phyloP scores from a whole-genome alignment of 371 early-diverging fungal genomes.

The Syncephalis fuscata region DNA sequence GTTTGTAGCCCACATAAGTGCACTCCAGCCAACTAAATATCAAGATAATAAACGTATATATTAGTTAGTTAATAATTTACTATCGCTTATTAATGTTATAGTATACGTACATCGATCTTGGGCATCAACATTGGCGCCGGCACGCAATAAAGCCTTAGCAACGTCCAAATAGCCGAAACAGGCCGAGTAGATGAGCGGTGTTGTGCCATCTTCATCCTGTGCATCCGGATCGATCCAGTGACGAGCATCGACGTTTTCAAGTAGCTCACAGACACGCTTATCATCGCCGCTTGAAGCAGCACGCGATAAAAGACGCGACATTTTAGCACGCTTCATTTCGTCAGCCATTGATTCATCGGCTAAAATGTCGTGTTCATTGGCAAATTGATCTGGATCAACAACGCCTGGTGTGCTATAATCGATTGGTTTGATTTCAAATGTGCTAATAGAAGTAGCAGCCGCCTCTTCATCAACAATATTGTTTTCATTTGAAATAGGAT shows the following conservation, averaged over 20 bases:
- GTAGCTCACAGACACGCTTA: conserved; percentile 20
- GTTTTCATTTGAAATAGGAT: too few relatives aligned
- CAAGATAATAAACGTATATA: too few relatives aligned
- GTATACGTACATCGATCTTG: conserved; percentile 52
- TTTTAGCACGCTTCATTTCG: conserved; percentile 21
- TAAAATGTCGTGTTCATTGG: conserved; percentile 3
- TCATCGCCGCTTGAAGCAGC: conserved; percentile 38
- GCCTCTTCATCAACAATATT: too few relatives aligned
- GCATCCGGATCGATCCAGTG: conserved; percentile 58
- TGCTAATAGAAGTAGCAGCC: too few relatives aligned
- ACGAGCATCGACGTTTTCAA: conserved; percentile 24
- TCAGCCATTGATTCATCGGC: conserved; percentile 10
- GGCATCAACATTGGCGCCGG: conserved; percentile 56
- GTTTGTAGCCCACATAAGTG: conserved; percentile 90
- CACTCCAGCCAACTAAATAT: conserved; percentile 86
- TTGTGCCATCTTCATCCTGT: conserved; percentile 68
- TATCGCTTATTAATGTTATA: background rate
- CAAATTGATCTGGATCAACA: conserved; percentile 4
- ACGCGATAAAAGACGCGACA: conserved; percentile 31
- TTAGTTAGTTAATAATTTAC: background rate
- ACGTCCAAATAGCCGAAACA: conserved; percentile 71
- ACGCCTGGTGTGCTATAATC: too few relatives aligned
- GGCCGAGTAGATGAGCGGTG: conserved; percentile 70
- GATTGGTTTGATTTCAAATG: too few relatives aligned
- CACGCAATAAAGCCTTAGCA: conserved; percentile 39